Percentiles rank a stretch among this genome's conserved stretches.
These are phyloP conservation scores for Neofusicoccum parvum DNA, from an alignment of 2,329 filamentous ascomycete genomes.

Conservation along the genomic window DNA sequence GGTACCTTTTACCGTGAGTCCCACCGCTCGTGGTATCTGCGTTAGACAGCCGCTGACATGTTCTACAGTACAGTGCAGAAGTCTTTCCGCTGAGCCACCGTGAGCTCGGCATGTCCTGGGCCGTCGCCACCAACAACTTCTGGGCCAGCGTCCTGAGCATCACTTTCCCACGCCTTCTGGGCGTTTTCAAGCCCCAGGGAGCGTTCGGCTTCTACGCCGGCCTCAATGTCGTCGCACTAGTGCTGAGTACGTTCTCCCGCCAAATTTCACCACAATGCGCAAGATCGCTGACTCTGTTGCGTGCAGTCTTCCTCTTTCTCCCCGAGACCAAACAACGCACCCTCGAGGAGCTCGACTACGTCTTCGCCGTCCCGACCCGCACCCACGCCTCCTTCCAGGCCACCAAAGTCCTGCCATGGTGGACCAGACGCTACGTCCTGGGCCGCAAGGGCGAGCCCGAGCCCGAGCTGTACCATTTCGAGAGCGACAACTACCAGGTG, in stretches of 20 bases:
- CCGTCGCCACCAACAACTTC: slow-evolving; percentile 43
- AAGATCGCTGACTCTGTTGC: too few relatives aligned
- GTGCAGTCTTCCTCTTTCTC: slow-evolving; percentile 31
- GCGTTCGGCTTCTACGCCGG: slow-evolving; percentile 64
- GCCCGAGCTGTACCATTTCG: slow-evolving; percentile 41
- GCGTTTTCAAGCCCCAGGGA: slow-evolving; percentile 37
- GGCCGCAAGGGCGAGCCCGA: slow-evolving; percentile 36
- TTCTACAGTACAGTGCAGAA: slow-evolving; percentile 47
- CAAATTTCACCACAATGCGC: too few relatives aligned
- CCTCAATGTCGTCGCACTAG: slow-evolving; percentile 32
- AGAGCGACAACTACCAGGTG: slow-evolving; percentile 6
- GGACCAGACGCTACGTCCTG: slow-evolving; percentile 48
- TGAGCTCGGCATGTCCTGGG: slow-evolving; percentile 46
- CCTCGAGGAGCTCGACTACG: slow-evolving; percentile 47
- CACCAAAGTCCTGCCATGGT: slow-evolving; percentile 48
- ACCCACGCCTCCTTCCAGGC: slow-evolving; percentile 45
- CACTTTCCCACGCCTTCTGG: slow-evolving; percentile 42
- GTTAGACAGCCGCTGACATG: slow-evolving; percentile 31
- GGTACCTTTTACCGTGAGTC: too few relatives aligned
- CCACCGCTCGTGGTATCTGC: too few relatives aligned
- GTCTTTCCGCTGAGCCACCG: slow-evolving; percentile 40
- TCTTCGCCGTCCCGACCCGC: slow-evolving; percentile 50
- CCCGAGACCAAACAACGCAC: slow-evolving; percentile 36
- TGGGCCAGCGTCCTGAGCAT: slow-evolving; percentile 44
- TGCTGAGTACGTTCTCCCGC: slow-evolving; percentile 22